Base-by-base conservation (phyloP, 495 filamentous ascomycete genomes). In the Aspergillus incahuasiensis region DNA sequence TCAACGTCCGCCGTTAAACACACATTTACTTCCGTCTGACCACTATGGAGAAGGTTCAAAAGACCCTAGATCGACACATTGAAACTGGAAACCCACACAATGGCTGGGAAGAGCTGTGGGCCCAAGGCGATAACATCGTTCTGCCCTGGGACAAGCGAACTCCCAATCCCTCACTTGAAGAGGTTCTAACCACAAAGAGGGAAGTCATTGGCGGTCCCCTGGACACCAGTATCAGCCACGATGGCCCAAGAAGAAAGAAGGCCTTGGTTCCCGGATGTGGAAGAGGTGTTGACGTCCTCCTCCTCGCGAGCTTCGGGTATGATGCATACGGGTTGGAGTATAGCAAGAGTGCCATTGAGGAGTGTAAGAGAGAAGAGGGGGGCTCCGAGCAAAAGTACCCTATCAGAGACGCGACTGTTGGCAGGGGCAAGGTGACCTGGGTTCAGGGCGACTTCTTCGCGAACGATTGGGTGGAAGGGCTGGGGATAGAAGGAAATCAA, bases 211-310 rank as follows among this genome's bases (percentile, higher is more conserved):
- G 39, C 18, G 49, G 49, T 18, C 25, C 38, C 7, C 38, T 52
- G 32, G 2, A 35, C 12, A 1, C 28, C 12, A 20, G 19, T 13
- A 52, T 21, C 6, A 32, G 2, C 25, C 22, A 52, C n/a, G 18
- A 15, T 4, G n/a, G n/a, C 7, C 6, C 38, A 1, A 43, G 21
- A 38, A 64, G 70, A 21, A 78, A 76, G 32, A 80, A 67, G 43
- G 85, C 82, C 5, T 64, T 88, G 9, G 81, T 89, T 7, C 83
- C 85, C 0, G 90, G 90, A 6, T 94, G 90, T 65, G 90, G 89
- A 2, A 76, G 82, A 39, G 90, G 88, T 3, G 82, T 90, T 63
- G 88, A 91, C 69, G 84, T 88, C 6, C 71, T 89, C 28, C 72
- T 91, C 38, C 75, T 91, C n/a, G 78, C 81, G 32, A 78, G 82